Conservation (phyloP, 257 asterid genomes). For the Solanum bukasovii region DNA sequence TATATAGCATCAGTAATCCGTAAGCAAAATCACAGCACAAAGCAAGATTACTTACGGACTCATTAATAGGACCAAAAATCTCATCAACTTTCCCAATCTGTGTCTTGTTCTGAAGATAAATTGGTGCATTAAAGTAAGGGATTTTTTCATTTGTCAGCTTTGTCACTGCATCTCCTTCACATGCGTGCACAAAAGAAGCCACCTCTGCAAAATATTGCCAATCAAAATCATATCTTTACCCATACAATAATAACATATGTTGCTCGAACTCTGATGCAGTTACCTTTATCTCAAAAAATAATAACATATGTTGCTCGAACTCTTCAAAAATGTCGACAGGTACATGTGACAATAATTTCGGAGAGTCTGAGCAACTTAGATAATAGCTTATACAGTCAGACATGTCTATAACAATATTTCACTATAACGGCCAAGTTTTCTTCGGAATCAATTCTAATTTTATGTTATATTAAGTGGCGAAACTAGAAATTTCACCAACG, state of each 20-base stretch:
- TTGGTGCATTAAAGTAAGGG: slow-evolving; percentile 91
- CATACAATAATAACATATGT: too few species aligned
- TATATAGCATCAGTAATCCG: background rate
- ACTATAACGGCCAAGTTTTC: too few species aligned
- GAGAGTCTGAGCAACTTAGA: background rate
- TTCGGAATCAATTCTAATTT: too few species aligned
- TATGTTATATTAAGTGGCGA: background rate
- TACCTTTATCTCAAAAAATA: too few species aligned
- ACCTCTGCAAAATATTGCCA: slow-evolving; percentile 43
- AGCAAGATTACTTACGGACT: slow-evolving; percentile 53
- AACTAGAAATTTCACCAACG: background rate
- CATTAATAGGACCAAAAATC: slow-evolving; percentile 92
- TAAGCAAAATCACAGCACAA: background rate
- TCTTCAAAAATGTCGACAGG: accelerated
- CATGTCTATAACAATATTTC: background rate
- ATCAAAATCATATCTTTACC: background rate
- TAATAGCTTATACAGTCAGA: background rate
- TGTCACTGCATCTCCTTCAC: slow-evolving; percentile 95
- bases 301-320: background rate
- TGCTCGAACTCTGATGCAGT: background rate
- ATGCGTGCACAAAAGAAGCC: slow-evolving; percentile 66
- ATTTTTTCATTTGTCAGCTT: slow-evolving; percentile 80
- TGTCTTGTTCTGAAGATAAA: slow-evolving; percentile 83
- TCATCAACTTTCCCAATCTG: slow-evolving; percentile 99
- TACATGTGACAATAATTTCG: background rate